Evolutionary conservation across 306 rosid genomes (phyloP), one percentile per base, ranked within the genome.

Genomic region (Trifolium repens): DNA sequence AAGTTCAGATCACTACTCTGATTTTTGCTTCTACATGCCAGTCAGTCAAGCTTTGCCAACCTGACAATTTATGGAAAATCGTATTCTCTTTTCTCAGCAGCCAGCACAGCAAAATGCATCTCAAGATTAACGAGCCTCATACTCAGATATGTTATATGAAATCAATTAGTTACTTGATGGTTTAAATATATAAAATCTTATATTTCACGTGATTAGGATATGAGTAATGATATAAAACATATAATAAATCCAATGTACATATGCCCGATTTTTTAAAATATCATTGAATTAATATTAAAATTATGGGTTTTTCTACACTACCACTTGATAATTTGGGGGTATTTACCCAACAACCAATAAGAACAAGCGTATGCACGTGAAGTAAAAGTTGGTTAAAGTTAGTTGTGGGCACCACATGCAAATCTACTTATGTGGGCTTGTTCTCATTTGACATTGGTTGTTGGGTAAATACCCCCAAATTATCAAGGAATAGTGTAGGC

Each of bases 1-100:
- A 64, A 73, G 46, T 40, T 58, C 35, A 32, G 6, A 32, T 32
- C 40, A 13, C n/a, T 15, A 37, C 70, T 12, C 1, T 39, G 35
- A 46, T 34, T 55, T 71, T 39, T 57, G 79, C 73, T 59, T 17
- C 37, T 35, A 66, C 66, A 70, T 15, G 57, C 54, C n/a, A 1
- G 37, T 42, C 47, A 2, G 26, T 60, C 44, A 24, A 47, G 63
- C 32, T 34, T 63, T 79, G 64, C 72, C 27, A 27, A 63, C 63
- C 63, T 16, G 34, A 26, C 43, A 59, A 27, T 22, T 62, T 74
- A 52, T 16, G 47, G 40, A 54, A 27, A 66, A 58, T 47, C 49
- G 13, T 2, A 8, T 19, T 16, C 16, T 42, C 49, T 67, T 46
- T 76, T 54, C 30, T 37, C 65, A 37, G 43, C 69, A 50, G 17